Evolutionary conservation across 2,329 filamentous ascomycete genomes (phyloP), one percentile per base, ranked within the genome.

Genomic region (Penicillium fuscoglaucum): DNA sequence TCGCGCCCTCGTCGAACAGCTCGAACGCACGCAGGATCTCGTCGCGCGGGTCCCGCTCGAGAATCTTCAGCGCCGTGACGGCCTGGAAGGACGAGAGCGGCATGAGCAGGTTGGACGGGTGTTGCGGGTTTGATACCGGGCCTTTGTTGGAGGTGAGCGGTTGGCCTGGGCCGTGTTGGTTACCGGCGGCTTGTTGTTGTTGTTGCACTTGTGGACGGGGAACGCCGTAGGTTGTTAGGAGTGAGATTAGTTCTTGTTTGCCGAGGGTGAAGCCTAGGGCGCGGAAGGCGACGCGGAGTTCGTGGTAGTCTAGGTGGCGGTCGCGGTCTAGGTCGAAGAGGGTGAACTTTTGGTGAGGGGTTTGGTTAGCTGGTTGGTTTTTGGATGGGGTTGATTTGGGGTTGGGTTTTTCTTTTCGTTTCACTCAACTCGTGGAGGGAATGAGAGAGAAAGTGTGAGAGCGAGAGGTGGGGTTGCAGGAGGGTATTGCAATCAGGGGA

Each of bases 281-380:
- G 74, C 96, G 95, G 69, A 98, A 88, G 60, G 93, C 92, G 78
- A 98, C 95, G 77, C 95, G 93, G 74, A 98, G 90, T 79, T 99
- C 95, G 79, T 98, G 95, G 81, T 96, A 98, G 80, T 98, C 93
- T 72, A 99, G 91, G 76, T 90, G 87, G 47, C 88, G 85, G 79
- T 98, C 93, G 75, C 96, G 93, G 82, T 98, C 93, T 71, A 96
- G 89, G 75, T 98, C 95, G 82, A 99, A 98, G 65, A 98, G 87
- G 61, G 88, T 88, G 77, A 98, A 98, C 90, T 96, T 43, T 52
- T 6, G 6, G 21, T 2, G 9, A 2, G n/a, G 31, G 17, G 17
- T 4, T 48, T 43, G n/a, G 19, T 57, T 50, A 45, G 35, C 13
- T 47, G n/a, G n/a, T 10, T 4, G 13, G 19, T 19, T 57, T 13